Conservation (phyloP, 495 filamentous ascomycete species). For the Penicillium simplicissimum region DNA sequence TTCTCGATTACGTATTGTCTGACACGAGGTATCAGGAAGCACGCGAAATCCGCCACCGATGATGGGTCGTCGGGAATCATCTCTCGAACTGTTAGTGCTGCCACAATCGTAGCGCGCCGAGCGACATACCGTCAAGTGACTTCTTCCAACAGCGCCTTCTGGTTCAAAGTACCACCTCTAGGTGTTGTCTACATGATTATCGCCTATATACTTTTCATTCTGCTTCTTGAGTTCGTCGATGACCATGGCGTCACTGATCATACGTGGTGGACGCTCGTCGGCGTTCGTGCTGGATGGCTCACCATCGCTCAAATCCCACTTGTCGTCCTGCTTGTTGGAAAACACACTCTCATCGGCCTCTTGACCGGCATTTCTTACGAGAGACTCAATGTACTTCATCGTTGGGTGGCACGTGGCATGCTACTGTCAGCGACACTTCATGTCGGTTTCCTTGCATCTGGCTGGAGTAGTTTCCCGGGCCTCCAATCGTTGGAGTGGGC, state of each 20-base stretch:
- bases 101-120: slow-evolving; percentile 12
- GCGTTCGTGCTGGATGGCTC: slow-evolving; percentile 11
- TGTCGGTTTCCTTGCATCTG: slow-evolving; percentile 8
- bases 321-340: slow-evolving; percentile 13
- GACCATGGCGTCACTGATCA: slow-evolving; percentile 11
- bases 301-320: slow-evolving; percentile 15
- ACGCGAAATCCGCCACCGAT: background rate
- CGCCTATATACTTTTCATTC: slow-evolving; percentile 11
- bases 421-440: slow-evolving; percentile 14
- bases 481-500: slow-evolving; percentile 11
- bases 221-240: slow-evolving; percentile 13
- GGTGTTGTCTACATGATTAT: slow-evolving; percentile 13
- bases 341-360: slow-evolving; percentile 13
- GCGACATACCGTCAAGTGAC: slow-evolving; percentile 16
- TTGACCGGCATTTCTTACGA: slow-evolving; percentile 9
- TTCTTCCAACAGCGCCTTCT: background rate
- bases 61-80: background rate
- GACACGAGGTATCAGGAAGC: no score
- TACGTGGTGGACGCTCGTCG: slow-evolving; percentile 2
- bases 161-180: slow-evolving; percentile 14
- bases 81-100: slow-evolving; percentile 1
- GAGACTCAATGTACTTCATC: slow-evolving; percentile 14
- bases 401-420: slow-evolving; percentile 16
- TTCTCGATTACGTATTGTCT: no score
- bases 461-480: slow-evolving; percentile 12